Conservation (phyloP, 2,329 filamentous ascomycete genomes). For the Keithomyces neogunnii region DNA sequence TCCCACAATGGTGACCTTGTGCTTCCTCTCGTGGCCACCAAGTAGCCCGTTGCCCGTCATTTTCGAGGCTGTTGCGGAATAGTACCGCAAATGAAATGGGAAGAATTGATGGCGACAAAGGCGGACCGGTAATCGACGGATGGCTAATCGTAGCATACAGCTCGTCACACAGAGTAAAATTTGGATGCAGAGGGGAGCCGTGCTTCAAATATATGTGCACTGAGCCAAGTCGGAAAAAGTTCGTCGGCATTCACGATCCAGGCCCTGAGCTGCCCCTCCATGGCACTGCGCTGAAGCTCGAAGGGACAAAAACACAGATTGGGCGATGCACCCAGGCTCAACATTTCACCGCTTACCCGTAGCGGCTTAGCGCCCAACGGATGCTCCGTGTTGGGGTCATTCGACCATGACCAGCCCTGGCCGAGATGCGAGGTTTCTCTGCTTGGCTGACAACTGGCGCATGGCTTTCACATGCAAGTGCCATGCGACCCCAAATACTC, state of each 20-base stretch:
- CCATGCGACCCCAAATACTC: not conserved
- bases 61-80: conserved; percentile 11
- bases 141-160: conserved; percentile 5
- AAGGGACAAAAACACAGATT: not conserved
- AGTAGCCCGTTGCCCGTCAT: conserved; percentile 26
- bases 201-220: conserved; percentile 1
- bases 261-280: not conserved
- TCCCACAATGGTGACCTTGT: conserved; percentile 89
- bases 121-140: not conserved
- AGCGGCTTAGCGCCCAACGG: conserved; percentile 11
- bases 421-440: conserved; percentile 12
- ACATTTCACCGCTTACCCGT: conserved; percentile 13
- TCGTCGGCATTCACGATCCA: conserved; percentile 2
- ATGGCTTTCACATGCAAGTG: not conserved
- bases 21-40: conserved; percentile 56
- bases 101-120: not conserved
- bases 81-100: conserved; percentile 1
- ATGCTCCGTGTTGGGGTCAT: conserved; percentile 2
- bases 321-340: not conserved
- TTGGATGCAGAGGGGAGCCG: not conserved
- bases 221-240: not conserved
- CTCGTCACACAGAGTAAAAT: not conserved
- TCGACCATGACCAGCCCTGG: conserved; percentile 3
- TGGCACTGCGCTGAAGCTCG: conserved; percentile 1
- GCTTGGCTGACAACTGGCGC: no score